phyloP scores from a whole-genome alignment of 2,329 filamentous ascomycete species.

The Ophiostoma populinum region DNA sequence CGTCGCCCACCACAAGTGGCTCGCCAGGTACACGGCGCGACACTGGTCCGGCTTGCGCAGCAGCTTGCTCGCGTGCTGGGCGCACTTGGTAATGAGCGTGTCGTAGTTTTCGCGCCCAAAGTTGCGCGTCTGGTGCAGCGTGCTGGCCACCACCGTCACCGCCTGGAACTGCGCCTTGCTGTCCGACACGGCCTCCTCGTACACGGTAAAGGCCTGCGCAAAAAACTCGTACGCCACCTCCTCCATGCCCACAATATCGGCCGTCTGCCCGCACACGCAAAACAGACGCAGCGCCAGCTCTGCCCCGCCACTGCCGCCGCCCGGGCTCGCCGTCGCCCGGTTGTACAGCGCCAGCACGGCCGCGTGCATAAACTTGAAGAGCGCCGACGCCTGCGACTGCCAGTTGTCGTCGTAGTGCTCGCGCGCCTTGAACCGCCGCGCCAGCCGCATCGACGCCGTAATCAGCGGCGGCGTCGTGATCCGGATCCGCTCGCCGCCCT shows the following conservation, averaged over 20 bases:
- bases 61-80: slow-evolving; percentile 88
- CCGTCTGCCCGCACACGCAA: slow-evolving; percentile 79
- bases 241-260: slow-evolving; percentile 80
- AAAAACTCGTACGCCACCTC: slow-evolving; percentile 98
- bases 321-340: slow-evolving; percentile 41
- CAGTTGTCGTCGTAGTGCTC: slow-evolving; percentile 63
- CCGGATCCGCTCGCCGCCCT: slow-evolving; percentile 88
- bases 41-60: slow-evolving; percentile 97
- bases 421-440: slow-evolving; percentile 70
- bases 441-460: slow-evolving; percentile 77
- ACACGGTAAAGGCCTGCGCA: slow-evolving; percentile 93
- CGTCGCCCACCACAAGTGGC: slow-evolving; percentile 95
- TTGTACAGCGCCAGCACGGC: slow-evolving; percentile 75
- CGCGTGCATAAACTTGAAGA: slow-evolving; percentile 93
- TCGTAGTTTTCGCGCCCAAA: slow-evolving; percentile 98
- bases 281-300: slow-evolving; percentile 84
- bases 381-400: slow-evolving; percentile 49
- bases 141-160: slow-evolving; percentile 82
- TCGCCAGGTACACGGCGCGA: slow-evolving; percentile 86
- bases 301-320: slow-evolving; percentile 46
- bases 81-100: slow-evolving; percentile 93
- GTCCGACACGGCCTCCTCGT: slow-evolving; percentile 91
- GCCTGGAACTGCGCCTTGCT: slow-evolving; percentile 96
- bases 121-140: slow-evolving; percentile 71
- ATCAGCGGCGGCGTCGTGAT: slow-evolving; percentile 89